Percentiles rank a stretch among this genome's conserved stretches.
These are phyloP conservation scores for Aspergillus ruber DNA, from an alignment of 2,329 filamentous ascomycete genomes.

Conservation along the genomic window DNA sequence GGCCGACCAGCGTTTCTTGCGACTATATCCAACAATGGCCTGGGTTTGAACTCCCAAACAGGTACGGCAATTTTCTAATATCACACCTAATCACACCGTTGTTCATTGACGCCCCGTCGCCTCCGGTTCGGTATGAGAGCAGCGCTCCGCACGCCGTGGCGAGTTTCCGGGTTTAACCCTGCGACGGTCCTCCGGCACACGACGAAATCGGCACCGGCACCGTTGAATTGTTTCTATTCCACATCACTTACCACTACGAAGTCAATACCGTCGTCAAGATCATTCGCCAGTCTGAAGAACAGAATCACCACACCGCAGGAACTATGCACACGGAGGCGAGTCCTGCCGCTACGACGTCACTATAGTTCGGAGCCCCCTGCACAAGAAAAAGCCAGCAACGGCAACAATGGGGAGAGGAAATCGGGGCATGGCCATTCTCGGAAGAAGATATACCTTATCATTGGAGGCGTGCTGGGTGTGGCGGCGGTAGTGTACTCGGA, in stretches of 20 bases:
- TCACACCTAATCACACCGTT: neutral
- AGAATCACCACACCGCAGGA: neutral
- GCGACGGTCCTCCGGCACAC: constrained; percentile 20
- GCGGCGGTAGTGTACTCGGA: constrained; percentile 49
- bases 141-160: constrained; percentile 26
- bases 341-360: neutral
- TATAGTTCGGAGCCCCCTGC: constrained; percentile 16
- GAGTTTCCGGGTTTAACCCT: constrained; percentile 24
- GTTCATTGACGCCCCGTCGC: constrained; percentile 2
- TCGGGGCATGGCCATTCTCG: constrained; percentile 9
- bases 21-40: constrained; percentile 3
- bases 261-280: neutral
- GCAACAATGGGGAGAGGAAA: constrained; percentile 6
- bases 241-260: neutral
- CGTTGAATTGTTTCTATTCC: neutral
- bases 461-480: constrained; percentile 33
- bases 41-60: neutral
- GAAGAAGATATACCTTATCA: constrained; percentile 23
- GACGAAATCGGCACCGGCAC: neutral
- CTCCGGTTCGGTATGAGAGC: constrained; percentile 26
- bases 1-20: constrained; percentile 6
- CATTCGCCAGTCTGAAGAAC: neutral
- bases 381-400: constrained; percentile 6
- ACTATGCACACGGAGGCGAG: neutral
- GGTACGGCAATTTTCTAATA: neutral